Evolutionary conservation across 179 eudicot species (phyloP).

Genomic region (Camellia oleifera): DNA sequence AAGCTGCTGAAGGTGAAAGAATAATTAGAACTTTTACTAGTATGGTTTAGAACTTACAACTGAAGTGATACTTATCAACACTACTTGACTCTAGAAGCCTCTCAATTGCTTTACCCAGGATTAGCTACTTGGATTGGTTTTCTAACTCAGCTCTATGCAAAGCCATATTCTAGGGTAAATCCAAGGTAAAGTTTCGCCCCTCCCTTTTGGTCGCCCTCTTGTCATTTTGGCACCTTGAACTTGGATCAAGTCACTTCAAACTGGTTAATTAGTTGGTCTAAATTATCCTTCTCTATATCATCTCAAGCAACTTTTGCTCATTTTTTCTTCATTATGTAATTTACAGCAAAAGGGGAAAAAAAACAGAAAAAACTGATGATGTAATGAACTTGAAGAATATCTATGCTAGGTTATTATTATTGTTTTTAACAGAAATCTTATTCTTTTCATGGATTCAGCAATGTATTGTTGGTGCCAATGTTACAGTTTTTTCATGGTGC

Average conservation of each 20-base stretch:
- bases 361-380: neutral
- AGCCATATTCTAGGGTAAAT: neutral
- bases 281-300: neutral
- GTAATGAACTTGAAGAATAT: neutral
- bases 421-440: neutral
- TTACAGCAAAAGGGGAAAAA: neutral
- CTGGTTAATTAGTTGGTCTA: neutral
- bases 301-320: neutral
- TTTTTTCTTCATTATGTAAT: neutral
- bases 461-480: neutral
- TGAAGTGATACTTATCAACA: neutral
- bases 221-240: neutral
- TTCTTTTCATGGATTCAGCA: neutral
- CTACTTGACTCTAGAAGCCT: neutral
- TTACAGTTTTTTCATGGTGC: neutral
- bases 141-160: neutral
- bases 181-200: neutral
- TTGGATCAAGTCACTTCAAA: neutral
- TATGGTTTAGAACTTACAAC: neutral
- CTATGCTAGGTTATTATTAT: neutral
- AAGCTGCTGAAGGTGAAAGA: neutral
- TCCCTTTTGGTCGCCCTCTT: neutral
- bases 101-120: neutral
- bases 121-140: neutral
- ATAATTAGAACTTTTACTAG: neutral